Evolutionary conservation across 2,329 filamentous ascomycete genomes (phyloP).

Genomic region (Ambrosiella beaveri): DNA sequence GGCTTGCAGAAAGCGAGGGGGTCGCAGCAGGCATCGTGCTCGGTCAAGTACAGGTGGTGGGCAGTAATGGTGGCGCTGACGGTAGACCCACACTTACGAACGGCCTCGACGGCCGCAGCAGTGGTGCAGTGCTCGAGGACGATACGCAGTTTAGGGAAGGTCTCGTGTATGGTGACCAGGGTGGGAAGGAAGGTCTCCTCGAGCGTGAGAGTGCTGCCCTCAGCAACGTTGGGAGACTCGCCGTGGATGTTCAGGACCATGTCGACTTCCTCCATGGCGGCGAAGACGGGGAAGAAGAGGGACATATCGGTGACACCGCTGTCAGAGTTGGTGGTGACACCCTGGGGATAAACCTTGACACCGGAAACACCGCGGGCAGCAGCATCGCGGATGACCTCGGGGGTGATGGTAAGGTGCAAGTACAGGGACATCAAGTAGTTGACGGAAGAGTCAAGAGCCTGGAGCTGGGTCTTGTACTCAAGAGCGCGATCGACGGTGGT

Average conservation of each 20-base stretch:
- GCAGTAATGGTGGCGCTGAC: conserved; percentile 71
- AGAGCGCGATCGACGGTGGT: conserved; percentile 42
- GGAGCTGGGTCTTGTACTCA: conserved; percentile 45
- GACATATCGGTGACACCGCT: conserved; percentile 54
- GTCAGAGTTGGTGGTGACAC: conserved; percentile 48
- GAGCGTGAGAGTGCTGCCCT: conserved; percentile 22
- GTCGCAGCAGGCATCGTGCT: conserved; percentile 51
- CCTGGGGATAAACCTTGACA: conserved; percentile 52
- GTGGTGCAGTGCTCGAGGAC: conserved; percentile 79
- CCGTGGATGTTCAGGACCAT: conserved; percentile 79
- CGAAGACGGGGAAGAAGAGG: conserved; percentile 61
- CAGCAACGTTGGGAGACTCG: conserved; percentile 45
- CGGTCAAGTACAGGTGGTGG: conserved; percentile 67
- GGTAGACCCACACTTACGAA: conserved; percentile 56
- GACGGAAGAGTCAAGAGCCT: conserved; percentile 42
- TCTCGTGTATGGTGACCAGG: conserved; percentile 51
- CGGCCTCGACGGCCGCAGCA: conserved; percentile 60
- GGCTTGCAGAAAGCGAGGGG: conserved; percentile 52
- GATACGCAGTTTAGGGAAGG: conserved; percentile 56
- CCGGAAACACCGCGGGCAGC: conserved; percentile 53
- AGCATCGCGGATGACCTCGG: conserved; percentile 54
- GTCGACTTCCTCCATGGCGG: conserved; percentile 44
- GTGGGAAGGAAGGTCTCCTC: conserved; percentile 59
- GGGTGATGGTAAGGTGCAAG: conserved; percentile 45
- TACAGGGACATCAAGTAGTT: conserved; percentile 60